Percentiles rank a stretch among this genome's conserved stretches.
These are phyloP conservation scores for Cryptosporidium viatorum DNA, from an alignment of 169 alveolate genomes.

Conservation along the genomic window DNA sequence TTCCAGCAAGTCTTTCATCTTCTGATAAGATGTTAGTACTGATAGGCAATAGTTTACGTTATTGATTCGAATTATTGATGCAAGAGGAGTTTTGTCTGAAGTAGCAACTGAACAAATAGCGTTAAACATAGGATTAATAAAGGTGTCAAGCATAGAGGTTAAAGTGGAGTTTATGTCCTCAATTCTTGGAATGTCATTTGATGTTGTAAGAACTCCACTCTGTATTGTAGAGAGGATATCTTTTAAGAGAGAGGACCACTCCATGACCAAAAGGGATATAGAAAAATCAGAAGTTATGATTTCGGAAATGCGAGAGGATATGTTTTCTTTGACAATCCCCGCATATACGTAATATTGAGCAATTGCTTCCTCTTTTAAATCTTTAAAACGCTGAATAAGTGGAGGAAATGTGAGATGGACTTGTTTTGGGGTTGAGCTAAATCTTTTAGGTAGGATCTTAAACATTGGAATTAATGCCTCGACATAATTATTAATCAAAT, in stretches of 20 bases:
- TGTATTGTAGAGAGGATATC: constrained; percentile 56
- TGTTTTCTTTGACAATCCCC: constrained; percentile 44
- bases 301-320: constrained; percentile 5
- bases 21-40: background rate
- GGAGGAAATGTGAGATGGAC: background rate
- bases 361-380: constrained; percentile 68
- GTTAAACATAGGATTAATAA: constrained; percentile 64
- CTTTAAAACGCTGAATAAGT: constrained; percentile 53
- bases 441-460: constrained; percentile 26
- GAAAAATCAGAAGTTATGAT: constrained; percentile 52
- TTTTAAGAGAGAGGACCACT: constrained; percentile 51
- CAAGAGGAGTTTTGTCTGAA: constrained; percentile 7
- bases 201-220: background rate
- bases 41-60: constrained; percentile 21
- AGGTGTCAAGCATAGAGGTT: constrained; percentile 59
- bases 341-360: constrained; percentile 71
- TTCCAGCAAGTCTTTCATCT: background rate
- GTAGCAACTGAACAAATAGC: constrained; percentile 41
- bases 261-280: constrained; percentile 52
- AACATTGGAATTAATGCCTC: constrained; percentile 28
- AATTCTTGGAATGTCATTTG: background rate
- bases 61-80: constrained; percentile 39
- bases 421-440: background rate
- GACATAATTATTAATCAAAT: constrained; percentile 41
- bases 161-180: constrained; percentile 11